These are phyloP conservation scores for Xylaria palmicola DNA, from an alignment of 495 filamentous ascomycete species.

Conservation along the genomic window DNA sequence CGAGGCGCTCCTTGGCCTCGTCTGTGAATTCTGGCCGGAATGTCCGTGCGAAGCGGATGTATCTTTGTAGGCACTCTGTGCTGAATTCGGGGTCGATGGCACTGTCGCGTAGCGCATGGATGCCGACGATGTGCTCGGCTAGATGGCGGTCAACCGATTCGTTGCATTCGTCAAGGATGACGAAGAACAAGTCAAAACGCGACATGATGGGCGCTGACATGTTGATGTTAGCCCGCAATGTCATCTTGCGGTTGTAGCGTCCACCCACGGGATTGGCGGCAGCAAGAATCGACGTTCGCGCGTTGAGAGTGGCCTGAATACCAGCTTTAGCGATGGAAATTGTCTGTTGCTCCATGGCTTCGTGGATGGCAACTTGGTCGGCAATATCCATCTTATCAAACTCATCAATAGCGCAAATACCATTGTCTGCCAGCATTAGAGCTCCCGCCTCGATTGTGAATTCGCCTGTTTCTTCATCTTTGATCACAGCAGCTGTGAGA, in stretches of 20 bases:
- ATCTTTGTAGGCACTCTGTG: constrained; percentile 94
- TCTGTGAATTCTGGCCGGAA: constrained; percentile 91
- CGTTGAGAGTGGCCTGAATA: constrained; percentile 97
- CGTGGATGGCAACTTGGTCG: constrained; percentile 98
- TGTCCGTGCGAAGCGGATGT: constrained; percentile 93
- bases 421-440: constrained; percentile 95
- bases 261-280: constrained; percentile 96
- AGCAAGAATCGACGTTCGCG: constrained; percentile 89
- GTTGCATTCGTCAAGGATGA: constrained; percentile 96
- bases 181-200: constrained; percentile 98
- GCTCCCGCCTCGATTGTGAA: constrained; percentile 99
- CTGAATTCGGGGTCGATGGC: constrained; percentile 90
- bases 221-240: constrained; percentile 92
- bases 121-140: constrained; percentile 89
- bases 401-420: constrained; percentile 97
- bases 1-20: constrained; percentile 80
- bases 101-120: constrained; percentile 88
- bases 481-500: constrained; percentile 95
- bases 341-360: constrained; percentile 99
- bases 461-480: constrained; percentile 97
- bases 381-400: constrained; percentile 99
- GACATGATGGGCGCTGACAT: constrained; percentile 99
- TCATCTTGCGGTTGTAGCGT: constrained; percentile 93
- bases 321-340: constrained; percentile 99
- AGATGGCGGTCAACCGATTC: constrained; percentile 86